Percentiles rank a stretch among this genome's conserved stretches.
phyloP scores from a whole-genome alignment of 768 basidiomycete genomes.

The Hericium erinaceus region DNA sequence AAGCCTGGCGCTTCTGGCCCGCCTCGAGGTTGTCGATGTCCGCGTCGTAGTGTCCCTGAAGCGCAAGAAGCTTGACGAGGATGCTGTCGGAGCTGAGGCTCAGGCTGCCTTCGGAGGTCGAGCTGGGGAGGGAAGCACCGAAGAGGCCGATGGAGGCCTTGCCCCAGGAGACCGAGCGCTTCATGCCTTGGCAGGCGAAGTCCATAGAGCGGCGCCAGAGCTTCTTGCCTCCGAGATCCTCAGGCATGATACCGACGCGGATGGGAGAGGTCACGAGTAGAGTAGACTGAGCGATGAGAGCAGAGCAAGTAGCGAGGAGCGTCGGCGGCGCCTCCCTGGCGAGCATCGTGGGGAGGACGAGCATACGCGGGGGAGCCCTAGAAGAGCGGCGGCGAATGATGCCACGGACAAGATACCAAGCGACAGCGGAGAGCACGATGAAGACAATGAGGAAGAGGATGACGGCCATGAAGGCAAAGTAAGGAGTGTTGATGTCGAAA shows the following conservation, averaged over 20 bases:
- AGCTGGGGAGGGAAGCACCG: not conserved
- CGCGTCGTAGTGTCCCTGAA: not conserved
- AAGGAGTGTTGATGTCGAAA: too few relatives aligned
- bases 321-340: not conserved
- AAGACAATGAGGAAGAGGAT: not conserved
- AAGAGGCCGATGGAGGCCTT: not conserved
- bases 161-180: not conserved
- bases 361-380: not conserved
- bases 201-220: not conserved
- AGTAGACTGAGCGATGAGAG: conserved; percentile 3
- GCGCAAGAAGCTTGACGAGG: not conserved
- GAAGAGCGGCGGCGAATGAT: not conserved
- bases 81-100: not conserved
- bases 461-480: not conserved
- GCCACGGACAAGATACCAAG: not conserved
- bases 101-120: not conserved
- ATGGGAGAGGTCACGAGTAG: conserved; percentile 7
- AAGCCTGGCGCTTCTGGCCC: not conserved
- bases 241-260: not conserved
- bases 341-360: not conserved
- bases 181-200: not conserved
- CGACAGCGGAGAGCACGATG: not conserved
- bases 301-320: conserved; percentile 2
- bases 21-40: not conserved
- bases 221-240: not conserved